phyloP scores from a whole-genome alignment of 2,329 filamentous ascomycete species.

The Elsinoe ampelina region DNA sequence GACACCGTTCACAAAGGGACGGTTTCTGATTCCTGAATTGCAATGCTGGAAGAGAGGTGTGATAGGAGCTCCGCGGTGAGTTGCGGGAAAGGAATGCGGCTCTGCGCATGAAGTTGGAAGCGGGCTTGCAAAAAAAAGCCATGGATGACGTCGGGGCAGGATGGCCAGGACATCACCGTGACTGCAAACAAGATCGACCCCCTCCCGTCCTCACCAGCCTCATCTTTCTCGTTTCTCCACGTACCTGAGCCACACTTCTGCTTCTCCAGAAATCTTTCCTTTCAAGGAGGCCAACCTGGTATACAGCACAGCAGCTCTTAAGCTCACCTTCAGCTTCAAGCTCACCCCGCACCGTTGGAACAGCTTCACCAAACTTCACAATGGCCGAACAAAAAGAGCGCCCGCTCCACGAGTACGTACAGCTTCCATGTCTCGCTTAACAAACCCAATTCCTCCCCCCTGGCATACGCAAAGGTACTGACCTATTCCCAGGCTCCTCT shows the following conservation, averaged over 20 bases:
- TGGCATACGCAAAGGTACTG: neutral
- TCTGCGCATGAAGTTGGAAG: no score
- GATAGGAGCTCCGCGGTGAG: no score
- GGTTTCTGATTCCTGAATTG: no score
- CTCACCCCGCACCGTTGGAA: neutral
- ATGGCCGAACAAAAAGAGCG: conserved; percentile 28
- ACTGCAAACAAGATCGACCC: neutral
- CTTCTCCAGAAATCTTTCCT: neutral
- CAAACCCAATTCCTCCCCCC: neutral
- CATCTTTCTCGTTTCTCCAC: neutral
- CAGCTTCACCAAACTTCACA: neutral
- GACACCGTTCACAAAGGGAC: no score
- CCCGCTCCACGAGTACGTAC: conserved; percentile 34
- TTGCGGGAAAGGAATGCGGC: no score
- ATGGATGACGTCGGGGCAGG: neutral
- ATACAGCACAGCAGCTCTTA: neutral
- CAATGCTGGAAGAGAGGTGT: no score
- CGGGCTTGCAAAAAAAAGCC: no score
- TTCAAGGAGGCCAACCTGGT: neutral
- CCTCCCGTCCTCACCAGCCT: neutral
- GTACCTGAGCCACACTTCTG: neutral
- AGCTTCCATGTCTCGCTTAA: neutral
- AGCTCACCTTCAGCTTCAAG: neutral
- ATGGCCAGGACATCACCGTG: neutral
- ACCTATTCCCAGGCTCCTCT: conserved; percentile 38